These are phyloP conservation scores for Hymenoscyphus scutula DNA, from an alignment of 2,329 filamentous ascomycete species.

Conservation along the genomic window DNA sequence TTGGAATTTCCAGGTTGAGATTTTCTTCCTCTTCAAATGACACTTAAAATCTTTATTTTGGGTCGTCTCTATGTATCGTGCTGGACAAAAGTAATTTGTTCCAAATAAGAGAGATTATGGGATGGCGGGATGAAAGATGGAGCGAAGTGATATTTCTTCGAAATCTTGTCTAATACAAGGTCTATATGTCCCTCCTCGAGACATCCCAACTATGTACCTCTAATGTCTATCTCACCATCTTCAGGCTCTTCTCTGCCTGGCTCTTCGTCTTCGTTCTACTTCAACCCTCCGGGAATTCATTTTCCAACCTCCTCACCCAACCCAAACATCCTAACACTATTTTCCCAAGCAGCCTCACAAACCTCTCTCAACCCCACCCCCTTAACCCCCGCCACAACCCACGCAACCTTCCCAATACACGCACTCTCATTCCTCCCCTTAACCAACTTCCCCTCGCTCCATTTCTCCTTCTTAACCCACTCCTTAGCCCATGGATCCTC, in stretches of 20 bases:
- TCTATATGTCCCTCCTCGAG: not conserved
- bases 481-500: conserved; percentile 52
- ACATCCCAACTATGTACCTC: not conserved
- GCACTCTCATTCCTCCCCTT: conserved; percentile 95
- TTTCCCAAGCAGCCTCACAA: conserved; percentile 80
- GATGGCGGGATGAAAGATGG: too few relatives aligned
- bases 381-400: conserved; percentile 84
- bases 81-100: too few relatives aligned
- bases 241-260: not conserved
- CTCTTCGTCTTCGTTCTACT: not conserved
- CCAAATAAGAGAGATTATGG: too few relatives aligned
- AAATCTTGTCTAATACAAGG: too few relatives aligned
- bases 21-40: too few relatives aligned
- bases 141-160: too few relatives aligned
- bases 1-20: too few relatives aligned
- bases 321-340: conserved; percentile 77
- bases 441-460: conserved; percentile 81
- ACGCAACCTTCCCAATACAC: conserved; percentile 81
- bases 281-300: not conserved
- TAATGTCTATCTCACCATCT: not conserved
- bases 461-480: conserved; percentile 94
- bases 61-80: too few relatives aligned
- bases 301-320: conserved; percentile 48
- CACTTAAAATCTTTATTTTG: too few relatives aligned
- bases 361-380: conserved; percentile 76